Percentiles rank a stretch among this genome's conserved stretches.
phyloP scores from a whole-genome alignment of 1,139 yeast species.

The Yamadazyma aaseri region DNA sequence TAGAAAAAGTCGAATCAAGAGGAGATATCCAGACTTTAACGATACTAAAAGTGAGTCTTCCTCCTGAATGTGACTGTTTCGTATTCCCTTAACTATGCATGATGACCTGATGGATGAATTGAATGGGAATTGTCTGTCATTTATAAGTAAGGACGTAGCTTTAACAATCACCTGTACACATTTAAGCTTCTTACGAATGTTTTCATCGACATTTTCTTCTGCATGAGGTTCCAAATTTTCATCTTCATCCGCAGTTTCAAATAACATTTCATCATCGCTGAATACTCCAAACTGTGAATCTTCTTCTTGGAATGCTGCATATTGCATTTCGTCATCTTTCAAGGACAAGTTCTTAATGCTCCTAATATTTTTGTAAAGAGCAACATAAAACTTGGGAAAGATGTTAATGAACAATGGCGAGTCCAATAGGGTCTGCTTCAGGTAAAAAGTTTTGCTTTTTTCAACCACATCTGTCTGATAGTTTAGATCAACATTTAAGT shows the following conservation, averaged over 20 bases:
- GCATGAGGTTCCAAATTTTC: neutral
- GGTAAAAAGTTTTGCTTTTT: conserved; percentile 9
- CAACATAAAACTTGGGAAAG: conserved; percentile 33
- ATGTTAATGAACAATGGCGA: conserved; percentile 38
- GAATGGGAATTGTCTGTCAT: conserved; percentile 32
- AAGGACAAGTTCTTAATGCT: conserved; percentile 34
- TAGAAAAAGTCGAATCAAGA: conserved; percentile 35
- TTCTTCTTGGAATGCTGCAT: conserved; percentile 33
- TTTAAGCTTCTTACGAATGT: conserved; percentile 5
- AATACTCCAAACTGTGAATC: conserved; percentile 43
- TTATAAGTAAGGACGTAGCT: conserved; percentile 33
- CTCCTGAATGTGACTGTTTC: conserved; percentile 15
- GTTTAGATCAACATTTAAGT: conserved; percentile 1
- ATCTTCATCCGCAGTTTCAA: conserved; percentile 10
- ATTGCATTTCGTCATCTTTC: conserved; percentile 42
- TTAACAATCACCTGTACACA: conserved; percentile 31
- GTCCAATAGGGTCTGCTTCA: conserved; percentile 36
- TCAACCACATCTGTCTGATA: neutral
- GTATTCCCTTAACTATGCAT: conserved; percentile 29
- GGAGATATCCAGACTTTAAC: conserved; percentile 40
- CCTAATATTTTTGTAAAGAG: conserved; percentile 29
- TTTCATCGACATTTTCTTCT: neutral
- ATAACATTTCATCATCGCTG: conserved; percentile 28
- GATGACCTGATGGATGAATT: conserved; percentile 39
- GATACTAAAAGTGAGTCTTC: conserved; percentile 48